phyloP scores from a whole-genome alignment of 176 grass and related monocot genomes.

The Metroxylon sagu region DNA sequence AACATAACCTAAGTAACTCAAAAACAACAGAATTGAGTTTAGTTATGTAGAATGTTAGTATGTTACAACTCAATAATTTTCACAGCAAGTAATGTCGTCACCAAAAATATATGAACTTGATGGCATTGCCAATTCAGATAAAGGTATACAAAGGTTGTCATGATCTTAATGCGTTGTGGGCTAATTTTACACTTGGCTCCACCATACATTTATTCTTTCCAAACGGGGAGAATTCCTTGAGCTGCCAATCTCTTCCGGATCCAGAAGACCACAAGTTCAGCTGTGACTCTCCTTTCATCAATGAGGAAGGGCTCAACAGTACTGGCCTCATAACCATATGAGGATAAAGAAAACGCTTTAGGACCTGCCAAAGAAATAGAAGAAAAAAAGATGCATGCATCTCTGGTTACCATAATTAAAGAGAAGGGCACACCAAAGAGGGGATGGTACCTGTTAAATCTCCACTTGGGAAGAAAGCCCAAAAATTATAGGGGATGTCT shows the following conservation, averaged over 20 bases:
- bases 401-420: neutral
- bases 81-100: too few species aligned
- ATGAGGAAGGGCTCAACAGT: constrained; percentile 88
- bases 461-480: constrained; percentile 82
- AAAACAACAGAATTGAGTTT: too few species aligned
- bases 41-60: too few species aligned
- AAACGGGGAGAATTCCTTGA: constrained; percentile 82
- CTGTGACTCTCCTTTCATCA: constrained; percentile 72
- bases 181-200: neutral
- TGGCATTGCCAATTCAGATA: too few species aligned
- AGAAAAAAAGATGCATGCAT: too few species aligned
- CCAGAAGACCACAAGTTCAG: constrained; percentile 76
- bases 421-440: neutral
- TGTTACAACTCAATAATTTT: too few species aligned
- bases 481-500: constrained; percentile 64
- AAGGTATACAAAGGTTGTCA: too few species aligned
- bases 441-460: constrained; percentile 47
- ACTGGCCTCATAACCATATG: constrained; percentile 53
- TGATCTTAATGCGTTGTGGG: too few species aligned
- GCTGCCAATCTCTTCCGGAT: constrained; percentile 83
- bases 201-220: constrained; percentile 28
- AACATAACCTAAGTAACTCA: too few species aligned
- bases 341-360: constrained; percentile 74
- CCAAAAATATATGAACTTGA: too few species aligned
- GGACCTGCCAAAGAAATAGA: constrained; percentile 45